phyloP scores from a whole-genome alignment of 1,139 yeast genomes.

The Candida sanyaensis region DNA sequence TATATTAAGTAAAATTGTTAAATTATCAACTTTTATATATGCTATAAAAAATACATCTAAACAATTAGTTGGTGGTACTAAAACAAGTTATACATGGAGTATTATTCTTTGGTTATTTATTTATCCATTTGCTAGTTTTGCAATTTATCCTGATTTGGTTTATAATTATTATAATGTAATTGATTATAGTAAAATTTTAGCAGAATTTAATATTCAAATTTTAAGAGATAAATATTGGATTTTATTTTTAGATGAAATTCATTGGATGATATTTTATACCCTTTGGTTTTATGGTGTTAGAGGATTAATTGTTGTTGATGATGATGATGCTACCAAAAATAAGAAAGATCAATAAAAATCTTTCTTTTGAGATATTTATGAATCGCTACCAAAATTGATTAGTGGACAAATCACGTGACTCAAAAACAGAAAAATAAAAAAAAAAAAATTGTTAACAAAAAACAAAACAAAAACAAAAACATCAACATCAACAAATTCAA shows the following conservation, averaged over 20 bases:
- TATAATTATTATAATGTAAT: slow-evolving; percentile 4
- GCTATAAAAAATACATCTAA: slow-evolving; percentile 7
- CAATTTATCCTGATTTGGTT: slow-evolving; percentile 8
- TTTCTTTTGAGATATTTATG: too few species aligned
- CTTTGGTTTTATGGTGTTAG: slow-evolving; percentile 9
- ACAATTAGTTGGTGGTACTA: not conserved
- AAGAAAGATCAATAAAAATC: not conserved
- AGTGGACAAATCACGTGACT: too few species aligned
- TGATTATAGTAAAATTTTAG: slow-evolving; percentile 8
- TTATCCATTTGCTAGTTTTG: slow-evolving; percentile 11
- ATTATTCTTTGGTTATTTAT: slow-evolving; percentile 11
- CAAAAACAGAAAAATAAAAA: not conserved
- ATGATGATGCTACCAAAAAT: not conserved
- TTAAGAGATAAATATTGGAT: slow-evolving; percentile 6
- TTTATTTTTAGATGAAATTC: slow-evolving; percentile 11
- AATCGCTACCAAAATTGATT: too few species aligned
- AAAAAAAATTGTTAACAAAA: not conserved
- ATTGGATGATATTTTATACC: slow-evolving; percentile 13
- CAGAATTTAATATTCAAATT: not conserved
- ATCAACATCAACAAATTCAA: not conserved
- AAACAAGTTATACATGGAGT: slow-evolving; percentile 3
- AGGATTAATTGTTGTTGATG: slow-evolving; percentile 3
- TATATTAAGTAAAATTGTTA: slow-evolving; percentile 9
- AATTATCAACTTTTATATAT: slow-evolving; percentile 3
- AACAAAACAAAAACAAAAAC: not conserved